These are phyloP conservation scores for Pseudopyricularia javanii DNA, from an alignment of 2,329 filamentous ascomycete genomes.

Conservation along the genomic window DNA sequence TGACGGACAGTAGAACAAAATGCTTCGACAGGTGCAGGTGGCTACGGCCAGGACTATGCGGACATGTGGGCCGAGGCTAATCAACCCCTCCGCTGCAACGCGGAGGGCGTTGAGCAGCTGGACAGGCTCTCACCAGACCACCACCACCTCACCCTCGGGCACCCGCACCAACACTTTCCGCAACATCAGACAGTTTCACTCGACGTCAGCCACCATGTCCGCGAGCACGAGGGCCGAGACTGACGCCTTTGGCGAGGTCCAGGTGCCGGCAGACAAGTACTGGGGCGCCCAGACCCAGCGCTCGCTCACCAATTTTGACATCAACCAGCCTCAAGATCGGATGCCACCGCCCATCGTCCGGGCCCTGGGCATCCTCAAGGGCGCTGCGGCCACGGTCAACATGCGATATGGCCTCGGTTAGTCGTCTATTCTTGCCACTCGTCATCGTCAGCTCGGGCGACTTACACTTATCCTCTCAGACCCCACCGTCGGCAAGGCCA, in stretches of 20 bases:
- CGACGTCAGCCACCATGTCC: conserved; percentile 1
- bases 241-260: conserved; percentile 95
- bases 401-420: conserved; percentile 83
- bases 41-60: neutral
- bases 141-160: neutral
- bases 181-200: neutral
- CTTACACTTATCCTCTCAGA: conserved; percentile 36
- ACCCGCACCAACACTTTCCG: neutral
- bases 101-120: neutral
- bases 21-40: neutral
- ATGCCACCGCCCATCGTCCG: conserved; percentile 89
- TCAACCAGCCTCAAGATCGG: conserved; percentile 98
- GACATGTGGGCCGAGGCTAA: neutral
- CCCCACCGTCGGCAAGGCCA: conserved; percentile 79
- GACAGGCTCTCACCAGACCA: neutral
- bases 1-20: too few relatives aligned
- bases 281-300: conserved; percentile 98
- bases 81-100: neutral
- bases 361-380: conserved; percentile 96
- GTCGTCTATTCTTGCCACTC: conserved; percentile 8
- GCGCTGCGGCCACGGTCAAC: conserved; percentile 89
- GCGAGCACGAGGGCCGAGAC: conserved; percentile 68
- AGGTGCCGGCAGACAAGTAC: conserved; percentile 87
- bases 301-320: conserved; percentile 94
- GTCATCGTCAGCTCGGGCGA: neutral